Base-by-base conservation (phyloP, 208 protist species). In the Crithidia expoeki region DNA sequence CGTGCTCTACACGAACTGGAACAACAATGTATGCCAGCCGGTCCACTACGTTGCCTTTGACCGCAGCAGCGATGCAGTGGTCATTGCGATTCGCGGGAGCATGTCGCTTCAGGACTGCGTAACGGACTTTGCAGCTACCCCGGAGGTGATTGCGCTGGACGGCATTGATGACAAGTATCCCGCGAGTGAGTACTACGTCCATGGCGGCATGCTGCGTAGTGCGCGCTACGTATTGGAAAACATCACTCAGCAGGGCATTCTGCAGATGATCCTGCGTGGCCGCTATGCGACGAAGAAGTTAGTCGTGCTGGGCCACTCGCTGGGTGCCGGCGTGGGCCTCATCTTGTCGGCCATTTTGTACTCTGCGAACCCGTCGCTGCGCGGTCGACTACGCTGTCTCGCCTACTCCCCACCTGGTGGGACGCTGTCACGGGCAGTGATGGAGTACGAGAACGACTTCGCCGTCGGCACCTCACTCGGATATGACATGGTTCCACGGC, bases 21-120 rank as follows among this genome's bases (percentile, higher is more conserved):
- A 51, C 58, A 96, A 92, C 72, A 60, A 60, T 10, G 40, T 91
- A 1, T 95, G 86, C 72, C 57, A 83, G 52, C 89, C 93, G 4
- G 89, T 94, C 19, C 84, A 94, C 76, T 95, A 89, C 74, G 88
- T 86, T 46, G 87, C 80, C 40, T 79, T 88, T 40, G 87, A 94
- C 64, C 61, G 72, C 47, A 33, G 12, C 17, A 90, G 58, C 9
- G 77, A 94, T 59, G 34, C 83, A 21, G 32, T 97, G 12, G 62
- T 97, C 33, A 69, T 97, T n/a, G 82, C 84, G 0, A 89, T 97
- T 51, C 86, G 93, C 25, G 93, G 93, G 53, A 97, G 90, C 65
- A 90, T 95, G 88, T 94, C 89, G 12, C 69, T 97, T 40, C 72
- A 75, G 7, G 93, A 97, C 65, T 93, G 86, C 49, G 50, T 95